A percentile compares a stretch with the other conserved stretches of the same genome.
These are phyloP conservation scores for Suillus plorans DNA, from an alignment of 768 basidiomycete genomes.

Conservation along the genomic window DNA sequence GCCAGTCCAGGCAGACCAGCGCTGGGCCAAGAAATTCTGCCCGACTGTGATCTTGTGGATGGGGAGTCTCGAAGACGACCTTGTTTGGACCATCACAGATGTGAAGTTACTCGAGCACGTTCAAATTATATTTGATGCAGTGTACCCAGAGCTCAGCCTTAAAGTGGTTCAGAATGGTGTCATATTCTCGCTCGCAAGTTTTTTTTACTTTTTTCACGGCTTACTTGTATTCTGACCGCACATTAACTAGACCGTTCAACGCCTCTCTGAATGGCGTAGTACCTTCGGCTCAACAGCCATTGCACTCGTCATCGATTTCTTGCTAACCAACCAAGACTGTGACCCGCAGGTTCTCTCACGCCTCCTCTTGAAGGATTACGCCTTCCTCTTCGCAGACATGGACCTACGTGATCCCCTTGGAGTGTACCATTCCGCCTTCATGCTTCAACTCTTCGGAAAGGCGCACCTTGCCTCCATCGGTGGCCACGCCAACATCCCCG, in stretches of 20 bases:
- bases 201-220: not conserved
- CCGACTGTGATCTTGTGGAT: not conserved
- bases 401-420: not conserved
- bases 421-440: not conserved
- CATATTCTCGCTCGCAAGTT: slow-evolving; percentile 7
- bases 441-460: not conserved
- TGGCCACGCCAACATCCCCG: not conserved
- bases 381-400: slow-evolving; percentile 7
- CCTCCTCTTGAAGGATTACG: not conserved
- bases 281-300: slow-evolving; percentile 6
- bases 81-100: slow-evolving; percentile 9
- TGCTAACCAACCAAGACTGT: not conserved
- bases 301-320: not conserved
- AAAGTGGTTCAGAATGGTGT: slow-evolving; percentile 1
- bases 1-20: not conserved
- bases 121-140: slow-evolving; percentile 7
- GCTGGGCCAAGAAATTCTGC: not conserved
- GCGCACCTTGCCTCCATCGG: not conserved
- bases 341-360: not conserved
- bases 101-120: not conserved
- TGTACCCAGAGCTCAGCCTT: slow-evolving; percentile 9
- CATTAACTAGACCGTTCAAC: not conserved
- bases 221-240: too few relatives aligned
- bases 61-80: not conserved
- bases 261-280: slow-evolving; percentile 5